These are phyloP conservation scores for Pleomassaria siparia DNA, from an alignment of 2,329 filamentous ascomycete species.

Conservation along the genomic window DNA sequence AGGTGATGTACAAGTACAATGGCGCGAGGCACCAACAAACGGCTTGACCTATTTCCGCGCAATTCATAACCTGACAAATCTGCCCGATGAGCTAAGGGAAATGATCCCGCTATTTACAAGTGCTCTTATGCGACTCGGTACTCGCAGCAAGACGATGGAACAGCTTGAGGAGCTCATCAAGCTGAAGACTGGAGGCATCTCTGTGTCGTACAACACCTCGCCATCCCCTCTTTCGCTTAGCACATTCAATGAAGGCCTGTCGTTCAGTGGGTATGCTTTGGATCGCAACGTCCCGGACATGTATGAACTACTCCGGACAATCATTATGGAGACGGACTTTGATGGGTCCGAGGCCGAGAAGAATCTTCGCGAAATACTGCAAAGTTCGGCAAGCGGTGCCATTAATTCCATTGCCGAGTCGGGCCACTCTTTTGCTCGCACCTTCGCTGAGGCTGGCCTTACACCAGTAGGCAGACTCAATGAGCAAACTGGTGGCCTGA, in stretches of 20 bases:
- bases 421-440: conserved; percentile 83
- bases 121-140: conserved; percentile 89
- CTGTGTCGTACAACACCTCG: conserved; percentile 79
- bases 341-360: conserved; percentile 77
- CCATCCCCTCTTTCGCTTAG: conserved; percentile 73
- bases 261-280: conserved; percentile 82
- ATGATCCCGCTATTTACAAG: conserved; percentile 90
- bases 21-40: conserved; percentile 91
- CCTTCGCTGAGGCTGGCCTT: conserved; percentile 78
- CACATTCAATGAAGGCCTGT: conserved; percentile 75
- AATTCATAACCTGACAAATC: conserved; percentile 73
- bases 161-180: conserved; percentile 95
- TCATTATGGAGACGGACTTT: conserved; percentile 88
- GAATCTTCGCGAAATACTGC: conserved; percentile 82
- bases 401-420: conserved; percentile 89
- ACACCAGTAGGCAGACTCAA: conserved; percentile 70
- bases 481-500: conserved; percentile 87
- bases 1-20: conserved; percentile 72
- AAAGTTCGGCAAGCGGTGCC: conserved; percentile 83
- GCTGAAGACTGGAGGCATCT: conserved; percentile 89
- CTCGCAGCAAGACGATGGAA: conserved; percentile 84
- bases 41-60: conserved; percentile 95
- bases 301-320: conserved; percentile 78
- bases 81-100: conserved; percentile 81
- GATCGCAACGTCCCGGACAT: conserved; percentile 89